Conservation (phyloP, 257 asterid species). For the Voacanga thouarsii region DNA sequence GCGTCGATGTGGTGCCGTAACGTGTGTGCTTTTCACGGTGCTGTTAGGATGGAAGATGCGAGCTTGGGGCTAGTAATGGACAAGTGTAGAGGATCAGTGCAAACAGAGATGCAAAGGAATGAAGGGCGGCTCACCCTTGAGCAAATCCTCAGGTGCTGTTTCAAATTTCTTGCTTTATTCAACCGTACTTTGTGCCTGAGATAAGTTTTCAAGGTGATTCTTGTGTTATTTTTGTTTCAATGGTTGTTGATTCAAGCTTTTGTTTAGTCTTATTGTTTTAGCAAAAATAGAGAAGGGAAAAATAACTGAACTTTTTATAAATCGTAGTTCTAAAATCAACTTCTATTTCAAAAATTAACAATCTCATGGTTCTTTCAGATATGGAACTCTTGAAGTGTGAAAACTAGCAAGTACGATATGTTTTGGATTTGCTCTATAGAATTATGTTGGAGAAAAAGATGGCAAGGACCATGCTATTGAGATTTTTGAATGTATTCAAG, state of each 20-base stretch:
- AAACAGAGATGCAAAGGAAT: slow-evolving; percentile 79
- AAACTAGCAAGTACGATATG: neutral
- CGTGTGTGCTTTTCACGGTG: slow-evolving; percentile 93
- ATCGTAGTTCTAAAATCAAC: neutral
- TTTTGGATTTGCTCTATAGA: neutral
- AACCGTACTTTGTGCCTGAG: neutral
- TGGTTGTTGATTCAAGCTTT: neutral
- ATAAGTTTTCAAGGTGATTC: neutral
- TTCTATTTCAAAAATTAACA: neutral
- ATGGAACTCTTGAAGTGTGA: neutral
- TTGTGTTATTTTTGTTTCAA: neutral
- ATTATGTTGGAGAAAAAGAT: neutral
- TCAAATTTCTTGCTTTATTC: neutral
- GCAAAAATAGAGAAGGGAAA: no score
- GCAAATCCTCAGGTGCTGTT: slow-evolving; percentile 82
- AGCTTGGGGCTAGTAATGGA: slow-evolving; percentile 85
- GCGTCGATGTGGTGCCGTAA: slow-evolving; percentile 94
- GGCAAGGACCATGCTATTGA: neutral
- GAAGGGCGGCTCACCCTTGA: slow-evolving; percentile 94
- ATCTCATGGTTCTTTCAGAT: neutral
- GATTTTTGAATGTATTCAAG: neutral
- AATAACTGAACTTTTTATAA: neutral
- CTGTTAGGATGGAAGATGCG: slow-evolving; percentile 50
- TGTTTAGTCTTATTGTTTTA: neutral
- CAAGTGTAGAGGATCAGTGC: slow-evolving; percentile 84